Base-by-base conservation (phyloP, 176 grass and related monocot genomes). In the Panicum miliaceum region DNA sequence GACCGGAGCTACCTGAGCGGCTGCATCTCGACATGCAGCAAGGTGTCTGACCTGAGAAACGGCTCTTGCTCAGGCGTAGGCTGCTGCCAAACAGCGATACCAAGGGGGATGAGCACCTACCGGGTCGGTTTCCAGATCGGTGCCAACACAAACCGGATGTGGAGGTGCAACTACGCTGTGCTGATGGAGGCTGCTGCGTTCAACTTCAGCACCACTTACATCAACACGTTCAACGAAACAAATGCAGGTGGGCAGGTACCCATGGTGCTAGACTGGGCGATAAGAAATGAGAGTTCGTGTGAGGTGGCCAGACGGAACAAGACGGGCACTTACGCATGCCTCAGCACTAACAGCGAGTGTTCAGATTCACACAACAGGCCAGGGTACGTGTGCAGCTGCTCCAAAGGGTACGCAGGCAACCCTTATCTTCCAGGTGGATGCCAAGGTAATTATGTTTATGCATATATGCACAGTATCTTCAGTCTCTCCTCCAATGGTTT, bases 81-180 rank as follows among this genome's bases (percentile, higher is more conserved):
- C 15, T 92, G 86, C 53, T 89, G 86, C 80, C 86, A 89, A 50
- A 86, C 75, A 0, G 2, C 45, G 11, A 78, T 91, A n/a, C 89
- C 74, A 0, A 66, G 3, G 41, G 60, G 26, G 0, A 65, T 92
- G 60, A 3, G 8, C 7, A 72, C 5, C 62, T 86, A 79, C 10
- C 0, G 22, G 0, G 57, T 12, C 0, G 0, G 0, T 3, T 82
- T 70, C n/a, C 23, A 60, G 0, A 0, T 0, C 0, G 0, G 4
- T 43, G 41, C 5, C 14, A 59, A 81, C 78, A 26, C 85, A 16
- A 87, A 38, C 15, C 2, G 4, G 0, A 60, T 16, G 29, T 87
- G 1, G 61, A 19, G 51, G 0, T 82, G 85, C 51, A 87, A 62
- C 71, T 87, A 76, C 0, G 71, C 71, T 0, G 10, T 41, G 26